Percentiles rank a stretch among this genome's conserved stretches.
Conservation (phyloP, 306 rosid species). For the Argentina anserina region DNA sequence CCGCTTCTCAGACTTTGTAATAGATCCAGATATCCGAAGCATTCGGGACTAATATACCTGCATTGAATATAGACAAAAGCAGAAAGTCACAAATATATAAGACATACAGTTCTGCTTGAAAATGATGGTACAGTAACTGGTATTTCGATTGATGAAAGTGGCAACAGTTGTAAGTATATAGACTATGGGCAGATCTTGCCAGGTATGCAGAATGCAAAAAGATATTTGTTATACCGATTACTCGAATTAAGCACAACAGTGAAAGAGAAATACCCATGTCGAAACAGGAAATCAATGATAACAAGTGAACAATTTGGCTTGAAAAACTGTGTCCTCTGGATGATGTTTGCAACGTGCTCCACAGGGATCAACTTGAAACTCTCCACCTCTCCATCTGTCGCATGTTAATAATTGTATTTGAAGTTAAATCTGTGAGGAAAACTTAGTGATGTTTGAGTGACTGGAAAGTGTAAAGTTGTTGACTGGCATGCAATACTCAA, state of each 20-base stretch:
- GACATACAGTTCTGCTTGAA: neutral
- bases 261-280: constrained; percentile 63
- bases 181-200: neutral
- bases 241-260: neutral
- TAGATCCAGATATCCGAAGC: constrained; percentile 67
- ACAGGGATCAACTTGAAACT: constrained; percentile 73
- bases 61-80: constrained; percentile 18
- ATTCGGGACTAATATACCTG: constrained; percentile 67
- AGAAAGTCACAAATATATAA: neutral
- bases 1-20: constrained; percentile 65
- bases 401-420: constrained; percentile 17
- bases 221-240: neutral
- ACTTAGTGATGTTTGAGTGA: neutral
- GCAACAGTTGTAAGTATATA: neutral
- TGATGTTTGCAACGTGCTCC: constrained; percentile 59
- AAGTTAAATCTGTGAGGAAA: neutral
- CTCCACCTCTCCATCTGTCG: constrained; percentile 86
- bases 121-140: neutral
- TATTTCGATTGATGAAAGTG: neutral
- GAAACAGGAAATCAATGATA: constrained; percentile 64
- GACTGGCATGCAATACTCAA: neutral
- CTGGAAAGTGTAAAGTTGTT: neutral
- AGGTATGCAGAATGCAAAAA: neutral
- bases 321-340: constrained; percentile 55
- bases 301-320: constrained; percentile 77